Evolutionary conservation across 2,329 filamentous ascomycete genomes (phyloP), one percentile per base, ranked within the genome.

Genomic region (Conoideocrella luteorostrata): DNA sequence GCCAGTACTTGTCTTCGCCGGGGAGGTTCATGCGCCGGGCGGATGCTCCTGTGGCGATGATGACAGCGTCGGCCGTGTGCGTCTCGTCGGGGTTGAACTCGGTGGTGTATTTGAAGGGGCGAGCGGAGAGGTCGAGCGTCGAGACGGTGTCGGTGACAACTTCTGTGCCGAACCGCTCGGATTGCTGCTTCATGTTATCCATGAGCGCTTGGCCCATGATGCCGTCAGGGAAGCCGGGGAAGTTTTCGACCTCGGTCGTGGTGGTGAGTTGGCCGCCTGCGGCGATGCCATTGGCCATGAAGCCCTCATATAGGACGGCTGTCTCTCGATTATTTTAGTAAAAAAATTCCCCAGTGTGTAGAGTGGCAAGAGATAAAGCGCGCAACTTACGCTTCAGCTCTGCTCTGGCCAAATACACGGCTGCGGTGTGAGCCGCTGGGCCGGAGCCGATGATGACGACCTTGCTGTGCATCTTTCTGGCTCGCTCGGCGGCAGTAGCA

Each of bases 241-340:
- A 98, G 78, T 98, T 98, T 75, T 98, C 93, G 47, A 98, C 82
- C 55, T 98, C 94, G 59, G 95, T 97, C 44, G 93, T 98, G 21
- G 94, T 98, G 44, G 94, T 98, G 55, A 98, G 77, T 75, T 98
- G 93, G 46, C 93, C 93, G 55, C 93, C 93, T 35, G 93, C 88
- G 6, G 93, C 93, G 58, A 94, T 95, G 60, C 91, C 93, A 62
- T 96, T 93, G 57, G 93, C 93, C 65, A 98, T 82, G 78, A 98
- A 95, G 56, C 93, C 93, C 72, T 98, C 93, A 65, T 97, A 98
- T 55, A 98, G 77, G 50, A 96, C 86, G 50, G 93, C 80, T 80
- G 50, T n/a, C n/a, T n/a, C n/a, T n/a, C n/a, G n/a, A n/a, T n/a
- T n/a, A n/a, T n/a, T n/a, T n/a, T n/a, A n/a, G n/a, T n/a, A n/a